Evolutionary conservation across 371 early-diverging fungal species (phyloP).

Genomic region (Apophysomyces elegans): DNA sequence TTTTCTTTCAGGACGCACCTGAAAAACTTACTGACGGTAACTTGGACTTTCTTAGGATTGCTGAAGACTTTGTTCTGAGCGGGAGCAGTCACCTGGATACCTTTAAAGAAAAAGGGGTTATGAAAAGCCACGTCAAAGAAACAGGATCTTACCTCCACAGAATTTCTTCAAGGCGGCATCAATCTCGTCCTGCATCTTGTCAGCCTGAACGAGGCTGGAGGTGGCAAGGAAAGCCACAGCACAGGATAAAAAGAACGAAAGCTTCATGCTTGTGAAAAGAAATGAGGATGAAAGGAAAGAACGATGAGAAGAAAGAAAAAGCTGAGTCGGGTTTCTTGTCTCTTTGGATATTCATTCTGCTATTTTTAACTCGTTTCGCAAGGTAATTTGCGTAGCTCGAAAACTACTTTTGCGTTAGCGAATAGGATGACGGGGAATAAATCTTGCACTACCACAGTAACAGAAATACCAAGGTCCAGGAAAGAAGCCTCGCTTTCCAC

Average conservation of each 20-base stretch:
- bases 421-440: too few relatives aligned
- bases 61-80: slow-evolving; percentile 38
- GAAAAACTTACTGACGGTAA: slow-evolving; percentile 50
- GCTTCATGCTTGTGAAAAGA: slow-evolving; percentile 29
- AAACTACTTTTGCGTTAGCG: too few relatives aligned
- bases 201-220: slow-evolving; percentile 37
- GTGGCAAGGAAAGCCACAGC: slow-evolving; percentile 32
- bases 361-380: slow-evolving; percentile 1
- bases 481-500: too few relatives aligned
- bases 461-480: too few relatives aligned
- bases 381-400: too few relatives aligned
- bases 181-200: slow-evolving; percentile 44
- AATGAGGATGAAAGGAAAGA: slow-evolving; percentile 13
- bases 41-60: slow-evolving; percentile 41
- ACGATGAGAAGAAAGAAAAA: slow-evolving; percentile 14
- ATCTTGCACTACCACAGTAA: too few relatives aligned
- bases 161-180: slow-evolving; percentile 50
- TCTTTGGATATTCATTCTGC: slow-evolving; percentile 1
- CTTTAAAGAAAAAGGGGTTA: slow-evolving; percentile 11
- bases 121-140: not conserved
- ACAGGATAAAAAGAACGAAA: slow-evolving; percentile 31
- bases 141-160: slow-evolving; percentile 39
- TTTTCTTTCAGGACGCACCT: slow-evolving; percentile 1
- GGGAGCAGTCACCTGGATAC: slow-evolving; percentile 42
- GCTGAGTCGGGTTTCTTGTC: slow-evolving; percentile 2